phyloP scores from a whole-genome alignment of 805 yeast species.

The Zygosaccharomyces bisporus region DNA sequence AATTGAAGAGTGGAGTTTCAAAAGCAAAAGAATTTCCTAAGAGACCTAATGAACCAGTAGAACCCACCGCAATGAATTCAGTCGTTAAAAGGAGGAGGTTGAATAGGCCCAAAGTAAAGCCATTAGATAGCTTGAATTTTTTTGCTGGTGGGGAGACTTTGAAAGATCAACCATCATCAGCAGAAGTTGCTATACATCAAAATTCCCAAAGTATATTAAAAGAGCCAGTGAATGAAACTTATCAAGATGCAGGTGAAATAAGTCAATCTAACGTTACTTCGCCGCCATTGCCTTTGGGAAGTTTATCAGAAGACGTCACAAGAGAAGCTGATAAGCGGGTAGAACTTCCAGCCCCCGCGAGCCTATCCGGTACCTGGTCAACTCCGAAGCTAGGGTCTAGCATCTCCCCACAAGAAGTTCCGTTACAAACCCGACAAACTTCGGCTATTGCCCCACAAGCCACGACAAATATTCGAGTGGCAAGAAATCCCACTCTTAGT shows the following conservation, averaged over 20 bases:
- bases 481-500: constrained; percentile 9
- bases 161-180: neutral
- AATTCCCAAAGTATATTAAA: neutral
- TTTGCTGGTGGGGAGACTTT: constrained; percentile 39
- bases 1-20: constrained; percentile 10
- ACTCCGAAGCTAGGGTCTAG: neutral
- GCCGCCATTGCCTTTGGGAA: neutral
- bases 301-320: neutral
- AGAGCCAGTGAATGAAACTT: neutral
- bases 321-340: too few species aligned
- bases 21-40: constrained; percentile 7
- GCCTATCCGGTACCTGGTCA: too few species aligned
- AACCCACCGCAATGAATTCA: constrained; percentile 1
- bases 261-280: too few species aligned
- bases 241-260: neutral
- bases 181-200: neutral
- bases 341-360: too few species aligned
- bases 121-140: constrained; percentile 37
- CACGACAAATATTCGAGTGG: too few species aligned
- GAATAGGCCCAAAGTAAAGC: constrained; percentile 30
- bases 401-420: neutral
- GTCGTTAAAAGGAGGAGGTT: constrained; percentile 22
- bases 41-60: constrained; percentile 6
- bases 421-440: neutral
- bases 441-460: too few species aligned